Evolutionary conservation across 1,284 basidiomycete genomes (phyloP), one percentile per base, ranked within the genome.

Genomic region (Cystobasidium sp.): DNA sequence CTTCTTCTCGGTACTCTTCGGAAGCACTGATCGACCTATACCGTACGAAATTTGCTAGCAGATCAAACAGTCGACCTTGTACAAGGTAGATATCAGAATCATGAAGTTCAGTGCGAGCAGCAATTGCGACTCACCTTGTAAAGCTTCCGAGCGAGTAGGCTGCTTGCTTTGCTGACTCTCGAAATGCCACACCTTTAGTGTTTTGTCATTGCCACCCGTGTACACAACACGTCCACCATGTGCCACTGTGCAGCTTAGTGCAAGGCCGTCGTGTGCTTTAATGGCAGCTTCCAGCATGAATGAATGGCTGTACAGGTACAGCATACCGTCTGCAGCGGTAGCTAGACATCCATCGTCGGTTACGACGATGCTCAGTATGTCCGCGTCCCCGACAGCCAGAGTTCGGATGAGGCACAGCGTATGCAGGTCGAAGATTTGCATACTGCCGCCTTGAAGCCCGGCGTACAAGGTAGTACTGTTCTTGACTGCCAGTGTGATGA

Each of bases 381-480:
- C 92, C 16, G 90, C 91, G 83, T 91, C 90, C 79, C 94, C 89
- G 0, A 92, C 91, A 20, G 93, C 89, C 68, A 98, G 90, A 0
- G 89, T 92, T 53, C 96, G 86, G 14, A 98, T 89, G 47, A 92
- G 84, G 0, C 92, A 91, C 75, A 88, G 89, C 0, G 93, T 96
- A 81, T 95, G 94, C 10, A 97, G 84, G 81, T 98, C 95, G 85
- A 93, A 90, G 6, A 98, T 90, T 77, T 91, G 91, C 78, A 98
- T 92, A 77, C 91, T 89, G 1, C 96, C 96, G 77, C 93, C 93
- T 82, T 99, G 96, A 78, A 94, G 90, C 0, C 94, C 96, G 0
- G 93, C 94, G 79, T 91, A 97, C 18, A 97, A 86, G 0, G 93
- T 92, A 47, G 58, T 58, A 52, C 91, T 91, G 46, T 90, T 89